Conservation (phyloP, 1,284 basidiomycete species). For the Fistulina hepatica region DNA sequence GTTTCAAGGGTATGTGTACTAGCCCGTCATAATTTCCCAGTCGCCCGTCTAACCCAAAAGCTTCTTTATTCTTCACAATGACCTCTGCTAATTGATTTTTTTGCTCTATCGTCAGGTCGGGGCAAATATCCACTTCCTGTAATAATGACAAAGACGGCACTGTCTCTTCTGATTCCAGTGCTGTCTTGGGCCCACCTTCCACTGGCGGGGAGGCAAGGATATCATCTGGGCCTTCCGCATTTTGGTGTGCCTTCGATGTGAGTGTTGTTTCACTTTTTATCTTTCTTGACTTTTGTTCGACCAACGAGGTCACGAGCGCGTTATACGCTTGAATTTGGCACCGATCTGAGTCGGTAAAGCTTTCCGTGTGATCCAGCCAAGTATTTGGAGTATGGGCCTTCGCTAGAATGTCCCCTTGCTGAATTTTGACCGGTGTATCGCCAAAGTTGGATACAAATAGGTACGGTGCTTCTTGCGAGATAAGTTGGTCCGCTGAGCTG, state of each 20-base stretch:
- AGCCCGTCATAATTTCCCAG: constrained; percentile 15
- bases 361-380: no score
- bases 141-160: constrained; percentile 8
- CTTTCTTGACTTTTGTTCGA: no score
- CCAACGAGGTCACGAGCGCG: no score
- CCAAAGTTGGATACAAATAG: constrained; percentile 14
- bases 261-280: neutral
- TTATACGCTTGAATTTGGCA: no score
- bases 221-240: constrained; percentile 5
- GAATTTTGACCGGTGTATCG: no score
- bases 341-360: no score
- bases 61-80: constrained; percentile 10
- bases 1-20: constrained; percentile 13
- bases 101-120: neutral
- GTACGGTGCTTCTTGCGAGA: constrained; percentile 4
- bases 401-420: no score
- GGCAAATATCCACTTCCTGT: constrained; percentile 10
- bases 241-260: neutral
- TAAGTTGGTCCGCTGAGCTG: constrained; percentile 10
- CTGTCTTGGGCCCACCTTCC: constrained; percentile 8
- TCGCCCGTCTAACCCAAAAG: constrained; percentile 19
- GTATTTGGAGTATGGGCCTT: no score
- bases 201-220: constrained; percentile 4
- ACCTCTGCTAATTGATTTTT: neutral
- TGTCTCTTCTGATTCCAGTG: constrained; percentile 4